Percentiles rank a stretch among this genome's conserved stretches.
These are phyloP conservation scores for Grigorovia humatica DNA, from an alignment of 805 yeast genomes.

Conservation along the genomic window DNA sequence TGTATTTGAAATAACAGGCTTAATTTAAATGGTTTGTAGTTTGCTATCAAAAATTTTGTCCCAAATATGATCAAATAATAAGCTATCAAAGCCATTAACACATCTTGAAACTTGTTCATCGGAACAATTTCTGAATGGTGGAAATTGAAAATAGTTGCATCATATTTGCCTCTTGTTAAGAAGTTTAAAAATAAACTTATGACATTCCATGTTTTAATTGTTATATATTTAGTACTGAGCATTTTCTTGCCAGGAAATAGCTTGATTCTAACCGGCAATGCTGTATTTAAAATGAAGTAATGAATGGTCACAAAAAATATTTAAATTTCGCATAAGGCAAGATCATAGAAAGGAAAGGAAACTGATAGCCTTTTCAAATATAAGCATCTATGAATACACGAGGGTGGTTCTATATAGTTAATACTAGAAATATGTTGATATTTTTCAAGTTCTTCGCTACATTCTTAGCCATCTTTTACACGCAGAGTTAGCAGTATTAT, in stretches of 20 bases:
- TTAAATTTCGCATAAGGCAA: no score
- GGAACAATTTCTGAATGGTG: constrained; percentile 48
- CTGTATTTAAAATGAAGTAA: no score
- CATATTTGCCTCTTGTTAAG: constrained; percentile 20
- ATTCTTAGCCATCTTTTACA: no score
- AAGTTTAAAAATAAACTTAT: constrained; percentile 15
- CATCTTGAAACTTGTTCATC: constrained; percentile 53
- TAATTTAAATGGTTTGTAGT: constrained; percentile 59
- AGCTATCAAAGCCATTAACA: constrained; percentile 42
- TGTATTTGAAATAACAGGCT: constrained; percentile 73
- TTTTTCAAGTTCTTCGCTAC: no score
- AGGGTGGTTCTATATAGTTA: no score
- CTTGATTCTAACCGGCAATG: no score
- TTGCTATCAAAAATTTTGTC: constrained; percentile 55
- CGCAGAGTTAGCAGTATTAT: no score
- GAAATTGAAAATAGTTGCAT: constrained; percentile 48
- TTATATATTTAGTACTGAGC: background rate
- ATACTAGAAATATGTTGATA: no score
- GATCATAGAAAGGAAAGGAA: no score
- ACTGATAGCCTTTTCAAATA: no score
- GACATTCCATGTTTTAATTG: constrained; percentile 12
- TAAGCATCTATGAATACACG: no score
- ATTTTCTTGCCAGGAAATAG: background rate
- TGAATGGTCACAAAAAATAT: no score
- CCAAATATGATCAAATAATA: constrained; percentile 81